A percentile compares a stretch with the other conserved stretches of the same genome.
phyloP scores from a whole-genome alignment of 345 rosid species.

The Bruguiera sexangula region DNA sequence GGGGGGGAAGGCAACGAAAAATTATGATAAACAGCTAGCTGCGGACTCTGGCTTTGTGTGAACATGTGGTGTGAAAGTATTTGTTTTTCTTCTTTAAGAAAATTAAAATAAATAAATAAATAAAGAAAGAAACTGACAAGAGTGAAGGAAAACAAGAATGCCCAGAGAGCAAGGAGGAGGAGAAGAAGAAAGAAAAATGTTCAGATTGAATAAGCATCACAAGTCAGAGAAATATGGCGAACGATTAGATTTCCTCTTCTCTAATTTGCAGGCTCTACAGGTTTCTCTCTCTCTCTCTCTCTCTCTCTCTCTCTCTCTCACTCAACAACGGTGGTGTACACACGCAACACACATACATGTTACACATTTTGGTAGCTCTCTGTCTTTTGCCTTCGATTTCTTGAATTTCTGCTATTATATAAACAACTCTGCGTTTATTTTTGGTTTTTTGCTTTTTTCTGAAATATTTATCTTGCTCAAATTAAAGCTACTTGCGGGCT shows the following conservation, averaged over 20 bases:
- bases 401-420: neutral
- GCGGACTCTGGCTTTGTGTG: too few relatives aligned
- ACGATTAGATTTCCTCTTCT: slow-evolving; percentile 49
- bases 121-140: neutral
- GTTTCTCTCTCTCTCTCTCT: slow-evolving; percentile 22
- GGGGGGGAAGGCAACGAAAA: too few relatives aligned
- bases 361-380: neutral
- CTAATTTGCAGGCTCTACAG: slow-evolving; percentile 51
- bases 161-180: neutral
- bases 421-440: neutral
- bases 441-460: neutral
- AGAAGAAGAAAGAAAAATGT: slow-evolving; percentile 31
- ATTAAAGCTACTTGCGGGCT: too few relatives aligned
- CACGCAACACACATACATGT: neutral
- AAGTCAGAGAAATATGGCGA: slow-evolving; percentile 43
- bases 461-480: too few relatives aligned
- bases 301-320: neutral
- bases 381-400: neutral
- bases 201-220: slow-evolving; percentile 42
- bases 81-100: too few relatives aligned
- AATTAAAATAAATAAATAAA: neutral
- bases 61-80: too few relatives aligned
- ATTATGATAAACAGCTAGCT: too few relatives aligned
- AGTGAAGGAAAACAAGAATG: neutral
- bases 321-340: neutral